phyloP scores from a whole-genome alignment of 2,329 filamentous ascomycete species.

The Sclerotinia minor region DNA sequence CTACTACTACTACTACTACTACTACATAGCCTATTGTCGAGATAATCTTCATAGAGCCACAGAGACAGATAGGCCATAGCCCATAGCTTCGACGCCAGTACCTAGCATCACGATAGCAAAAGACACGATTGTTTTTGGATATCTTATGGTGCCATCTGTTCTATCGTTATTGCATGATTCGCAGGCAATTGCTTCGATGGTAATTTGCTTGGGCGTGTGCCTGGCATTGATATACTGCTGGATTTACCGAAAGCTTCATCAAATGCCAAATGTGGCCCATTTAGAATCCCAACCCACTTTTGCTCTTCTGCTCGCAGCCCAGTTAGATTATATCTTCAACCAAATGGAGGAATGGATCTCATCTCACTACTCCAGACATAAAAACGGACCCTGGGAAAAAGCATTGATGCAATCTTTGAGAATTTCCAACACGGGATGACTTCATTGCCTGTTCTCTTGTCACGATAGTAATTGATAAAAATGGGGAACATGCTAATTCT shows the following conservation, averaged over 20 bases:
- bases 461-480: conserved; percentile 16
- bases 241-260: conserved; percentile 16
- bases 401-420: conserved; percentile 4
- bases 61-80: conserved; percentile 51
- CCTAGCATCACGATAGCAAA: conserved; percentile 80
- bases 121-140: conserved; percentile 47
- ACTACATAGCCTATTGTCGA: conserved; percentile 65
- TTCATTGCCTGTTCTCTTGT: conserved; percentile 25
- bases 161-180: conserved; percentile 37
- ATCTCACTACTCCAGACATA: not conserved
- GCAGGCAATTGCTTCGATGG: conserved; percentile 25
- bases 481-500: conserved; percentile 33
- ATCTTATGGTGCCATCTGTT: conserved; percentile 42
- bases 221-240: conserved; percentile 14
- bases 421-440: not conserved
- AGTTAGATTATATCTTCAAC: conserved; percentile 5
- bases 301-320: conserved; percentile 21
- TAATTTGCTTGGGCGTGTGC: conserved; percentile 18
- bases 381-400: conserved; percentile 11
- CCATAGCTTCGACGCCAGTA: conserved; percentile 57
- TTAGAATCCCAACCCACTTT: conserved; percentile 14
- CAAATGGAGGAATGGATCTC: conserved; percentile 10
- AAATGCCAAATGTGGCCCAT: conserved; percentile 15
- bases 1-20: conserved; percentile 45
- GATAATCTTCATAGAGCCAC: conserved; percentile 68